Evolutionary conservation across 345 rosid species (phyloP).

Genomic region (Diplotaxis tenuifolia): DNA sequence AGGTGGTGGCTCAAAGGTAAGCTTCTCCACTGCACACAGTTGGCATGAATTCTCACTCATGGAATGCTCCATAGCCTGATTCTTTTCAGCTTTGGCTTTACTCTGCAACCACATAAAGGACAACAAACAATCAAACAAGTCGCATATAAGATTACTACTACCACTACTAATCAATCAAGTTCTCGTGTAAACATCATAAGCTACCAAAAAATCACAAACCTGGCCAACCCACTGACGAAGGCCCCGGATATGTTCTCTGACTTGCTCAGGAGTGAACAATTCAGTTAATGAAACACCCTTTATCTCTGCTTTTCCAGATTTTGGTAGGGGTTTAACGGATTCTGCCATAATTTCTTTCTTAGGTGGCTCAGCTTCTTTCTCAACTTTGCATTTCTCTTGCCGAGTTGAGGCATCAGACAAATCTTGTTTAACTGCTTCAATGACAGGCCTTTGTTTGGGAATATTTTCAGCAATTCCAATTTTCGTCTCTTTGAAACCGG

Average conservation of each 20-base stretch:
- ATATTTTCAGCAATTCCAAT: constrained; percentile 49
- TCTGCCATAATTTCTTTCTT: constrained; percentile 60
- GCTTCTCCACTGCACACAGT: constrained; percentile 99
- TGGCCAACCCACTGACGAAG: constrained; percentile 99
- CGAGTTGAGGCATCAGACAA: constrained; percentile 41
- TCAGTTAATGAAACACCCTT: constrained; percentile 96
- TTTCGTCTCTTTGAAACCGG: constrained; percentile 44
- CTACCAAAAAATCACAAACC: constrained; percentile 45
- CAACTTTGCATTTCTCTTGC: constrained; percentile 50
- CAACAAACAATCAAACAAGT: constrained; percentile 14
- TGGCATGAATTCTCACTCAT: constrained; percentile 99
- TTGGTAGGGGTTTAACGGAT: constrained; percentile 51
- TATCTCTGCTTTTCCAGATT: constrained; percentile 94
- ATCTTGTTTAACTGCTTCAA: constrained; percentile 41
- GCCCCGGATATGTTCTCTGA: constrained; percentile 83
- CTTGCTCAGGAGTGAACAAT: constrained; percentile 96
- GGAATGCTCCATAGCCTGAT: constrained; percentile 97
- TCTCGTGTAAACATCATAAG: not conserved
- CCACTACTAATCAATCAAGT: not conserved
- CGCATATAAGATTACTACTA: not conserved
- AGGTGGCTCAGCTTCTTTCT: constrained; percentile 52
- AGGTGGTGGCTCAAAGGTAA: constrained; percentile 99
- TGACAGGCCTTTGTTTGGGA: constrained; percentile 46
- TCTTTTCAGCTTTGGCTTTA: constrained; percentile 95
- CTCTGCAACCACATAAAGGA: constrained; percentile 55